Base-by-base conservation (phyloP, 2,329 filamentous ascomycete species). In the Aplosporella prunicola region DNA sequence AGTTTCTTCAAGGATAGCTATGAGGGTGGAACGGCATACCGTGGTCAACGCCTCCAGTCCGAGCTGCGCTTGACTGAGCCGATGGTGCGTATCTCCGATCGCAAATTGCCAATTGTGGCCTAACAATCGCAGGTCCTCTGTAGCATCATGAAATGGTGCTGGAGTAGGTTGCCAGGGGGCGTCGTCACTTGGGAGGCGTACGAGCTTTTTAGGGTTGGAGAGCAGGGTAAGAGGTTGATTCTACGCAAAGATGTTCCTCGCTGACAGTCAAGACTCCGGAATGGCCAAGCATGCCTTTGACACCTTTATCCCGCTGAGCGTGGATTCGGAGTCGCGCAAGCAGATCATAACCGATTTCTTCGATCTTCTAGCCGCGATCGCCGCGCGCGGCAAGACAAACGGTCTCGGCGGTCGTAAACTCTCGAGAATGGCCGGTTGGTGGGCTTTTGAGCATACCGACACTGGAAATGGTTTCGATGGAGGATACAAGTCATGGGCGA, bases 181-280 rank as follows among this genome's bases (percentile, higher is more conserved):
- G 79, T 98, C 10, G 88, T 98, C 23, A 87, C 86, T 41, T 96
- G 91, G 91, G 87, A 95, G 53, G 86, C 86, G 27, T 98, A 98
- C 56, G 88, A 96, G 57, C 73, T 93, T 15, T 98, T 98, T 70
- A 87, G 83, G 53, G 80, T 93, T 47, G 91, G 91, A 56, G 91
- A 98, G 66, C 76, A 82, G 68, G 87, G 87, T 93, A 73, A 47
- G 62, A 49, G 45, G 39, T 22, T 22, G 20, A 20, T 28, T 10
- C 10, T n/a, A n/a, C n/a, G n/a, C n/a, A n/a, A n/a, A n/a, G n/a
- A n/a, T n/a, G n/a, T n/a, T n/a, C 5, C 10, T 25, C 20, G 17
- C 38, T 35, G 32, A 40, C 32, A 20, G 29, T 40, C 31, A 23
- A 93, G 91, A 96, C 64, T 94, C 91, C 5, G 80, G 83, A 53